phyloP scores from a whole-genome alignment of 495 filamentous ascomycete genomes.

The Parathielavia appendiculata region DNA sequence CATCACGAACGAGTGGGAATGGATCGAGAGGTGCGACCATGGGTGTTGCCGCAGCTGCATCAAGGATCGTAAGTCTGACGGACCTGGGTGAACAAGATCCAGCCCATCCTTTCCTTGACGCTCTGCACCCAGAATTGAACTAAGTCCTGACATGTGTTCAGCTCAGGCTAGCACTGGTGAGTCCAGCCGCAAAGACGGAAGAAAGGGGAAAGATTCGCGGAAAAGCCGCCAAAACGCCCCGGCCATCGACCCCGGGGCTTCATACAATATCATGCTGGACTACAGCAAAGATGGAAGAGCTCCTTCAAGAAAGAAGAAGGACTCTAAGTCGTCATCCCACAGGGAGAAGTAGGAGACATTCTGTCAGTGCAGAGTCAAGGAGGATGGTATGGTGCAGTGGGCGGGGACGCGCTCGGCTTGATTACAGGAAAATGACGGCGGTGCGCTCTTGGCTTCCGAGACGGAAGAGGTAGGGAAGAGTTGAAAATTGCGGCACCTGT shows the following conservation, averaged over 20 bases:
- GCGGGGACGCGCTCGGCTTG: background rate
- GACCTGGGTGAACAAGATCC: background rate
- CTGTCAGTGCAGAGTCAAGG: background rate
- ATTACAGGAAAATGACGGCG: background rate
- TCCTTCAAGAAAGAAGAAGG: conserved; percentile 8
- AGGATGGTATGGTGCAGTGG: background rate
- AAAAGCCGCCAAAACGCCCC: conserved; percentile 11
- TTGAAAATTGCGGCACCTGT: background rate
- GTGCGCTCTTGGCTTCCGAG: no score
- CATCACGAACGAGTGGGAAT: conserved; percentile 31
- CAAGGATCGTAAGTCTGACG: conserved; percentile 29
- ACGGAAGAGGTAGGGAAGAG: background rate
- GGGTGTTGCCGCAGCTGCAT: conserved; percentile 40
- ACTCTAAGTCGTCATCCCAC: background rate
- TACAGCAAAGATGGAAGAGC: conserved; percentile 18
- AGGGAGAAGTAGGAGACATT: conserved; percentile 7
- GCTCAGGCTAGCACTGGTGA: conserved; percentile 8
- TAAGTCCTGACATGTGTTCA: background rate
- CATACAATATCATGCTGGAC: conserved; percentile 23
- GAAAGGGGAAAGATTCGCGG: conserved; percentile 17
- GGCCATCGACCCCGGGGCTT: conserved; percentile 7
- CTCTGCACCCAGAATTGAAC: background rate
- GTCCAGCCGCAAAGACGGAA: conserved; percentile 6
- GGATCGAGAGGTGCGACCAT: conserved; percentile 40
- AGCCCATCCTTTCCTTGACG: background rate